A percentile compares a stretch with the other conserved stretches of the same genome.
These are phyloP conservation scores for Furcasterigmium furcatum DNA, from an alignment of 2,329 filamentous ascomycete species.

Conservation along the genomic window DNA sequence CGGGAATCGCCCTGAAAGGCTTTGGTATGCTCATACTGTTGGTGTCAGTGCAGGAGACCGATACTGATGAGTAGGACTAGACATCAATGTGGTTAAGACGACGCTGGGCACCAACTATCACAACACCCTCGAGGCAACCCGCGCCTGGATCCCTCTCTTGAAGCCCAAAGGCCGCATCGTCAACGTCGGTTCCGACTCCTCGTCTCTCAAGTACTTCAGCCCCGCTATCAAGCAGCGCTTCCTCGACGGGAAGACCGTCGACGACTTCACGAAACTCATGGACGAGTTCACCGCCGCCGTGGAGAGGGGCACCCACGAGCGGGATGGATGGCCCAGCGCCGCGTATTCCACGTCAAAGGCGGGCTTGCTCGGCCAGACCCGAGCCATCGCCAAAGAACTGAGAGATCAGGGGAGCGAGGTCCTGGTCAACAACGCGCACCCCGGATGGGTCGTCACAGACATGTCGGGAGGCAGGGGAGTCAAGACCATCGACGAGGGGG, in stretches of 20 bases:
- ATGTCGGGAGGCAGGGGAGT: conserved; percentile 36
- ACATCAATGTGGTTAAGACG: conserved; percentile 40
- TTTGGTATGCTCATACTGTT: conserved; percentile 26
- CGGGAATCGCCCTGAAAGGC: conserved; percentile 42
- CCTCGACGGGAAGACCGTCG: conserved; percentile 29
- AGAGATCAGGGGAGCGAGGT: conserved; percentile 17
- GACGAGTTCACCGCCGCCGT: conserved; percentile 43
- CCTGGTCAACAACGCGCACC: conserved; percentile 36
- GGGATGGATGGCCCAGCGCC: conserved; percentile 44
- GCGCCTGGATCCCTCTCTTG: conserved; percentile 40
- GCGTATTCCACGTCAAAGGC: conserved; percentile 46
- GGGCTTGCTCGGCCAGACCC: conserved; percentile 36
- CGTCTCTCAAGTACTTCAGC: conserved; percentile 43
- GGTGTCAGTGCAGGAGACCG: background rate
- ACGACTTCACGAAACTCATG: conserved; percentile 44
- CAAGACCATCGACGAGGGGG: conserved; percentile 38
- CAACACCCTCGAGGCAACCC: conserved; percentile 41
- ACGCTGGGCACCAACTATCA: conserved; percentile 51
- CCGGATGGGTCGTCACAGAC: conserved; percentile 41
- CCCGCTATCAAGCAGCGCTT: conserved; percentile 36
- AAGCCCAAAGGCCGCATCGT: conserved; percentile 40
- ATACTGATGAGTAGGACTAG: conserved; percentile 18
- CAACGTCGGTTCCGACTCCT: conserved; percentile 43
- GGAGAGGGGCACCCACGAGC: conserved; percentile 37
- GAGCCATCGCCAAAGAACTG: conserved; percentile 28